phyloP scores from a whole-genome alignment of 768 basidiomycete genomes.

The Sarcomyxa edulis region DNA sequence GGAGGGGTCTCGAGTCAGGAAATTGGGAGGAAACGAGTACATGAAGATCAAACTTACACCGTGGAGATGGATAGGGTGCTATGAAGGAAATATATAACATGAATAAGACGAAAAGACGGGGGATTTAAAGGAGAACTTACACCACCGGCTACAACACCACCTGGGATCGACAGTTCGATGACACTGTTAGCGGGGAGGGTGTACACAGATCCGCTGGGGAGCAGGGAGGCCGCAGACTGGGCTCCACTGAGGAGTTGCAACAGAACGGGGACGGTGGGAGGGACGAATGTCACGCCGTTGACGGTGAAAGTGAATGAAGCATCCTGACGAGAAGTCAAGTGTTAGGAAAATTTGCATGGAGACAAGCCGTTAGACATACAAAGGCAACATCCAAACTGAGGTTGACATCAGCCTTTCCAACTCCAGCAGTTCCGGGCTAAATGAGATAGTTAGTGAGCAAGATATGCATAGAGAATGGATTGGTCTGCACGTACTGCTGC shows the following conservation, averaged over 20 bases:
- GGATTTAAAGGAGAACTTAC: slow-evolving; percentile 19
- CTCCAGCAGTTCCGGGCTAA: slow-evolving; percentile 27
- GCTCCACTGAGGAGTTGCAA: slow-evolving; percentile 41
- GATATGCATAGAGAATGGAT: background rate
- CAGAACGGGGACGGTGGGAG: slow-evolving; percentile 37
- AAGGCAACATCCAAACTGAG: slow-evolving; percentile 19
- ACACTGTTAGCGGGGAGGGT: slow-evolving; percentile 34
- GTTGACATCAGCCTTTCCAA: slow-evolving; percentile 32
- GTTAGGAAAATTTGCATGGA: too few species aligned
- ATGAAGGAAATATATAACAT: background rate
- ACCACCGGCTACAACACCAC: slow-evolving; percentile 26
- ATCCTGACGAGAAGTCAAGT: slow-evolving; percentile 9
- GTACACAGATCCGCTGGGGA: slow-evolving; percentile 37
- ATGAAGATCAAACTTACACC: slow-evolving; percentile 21
- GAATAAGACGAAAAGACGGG: background rate
- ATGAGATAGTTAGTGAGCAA: too few species aligned
- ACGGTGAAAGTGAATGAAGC: slow-evolving; percentile 21
- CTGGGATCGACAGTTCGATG: slow-evolving; percentile 44
- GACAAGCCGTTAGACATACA: slow-evolving; percentile 2
- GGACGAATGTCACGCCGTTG: slow-evolving; percentile 28
- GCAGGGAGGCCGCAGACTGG: slow-evolving; percentile 25
- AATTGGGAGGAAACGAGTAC: background rate
- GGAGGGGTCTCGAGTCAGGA: background rate
- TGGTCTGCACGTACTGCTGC: slow-evolving; percentile 2
- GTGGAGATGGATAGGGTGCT: slow-evolving; percentile 41